Percentiles rank a stretch among this genome's conserved stretches.
These are phyloP conservation scores for Eucalyptus erythrocorys DNA, from an alignment of 345 rosid genomes.

Conservation along the genomic window DNA sequence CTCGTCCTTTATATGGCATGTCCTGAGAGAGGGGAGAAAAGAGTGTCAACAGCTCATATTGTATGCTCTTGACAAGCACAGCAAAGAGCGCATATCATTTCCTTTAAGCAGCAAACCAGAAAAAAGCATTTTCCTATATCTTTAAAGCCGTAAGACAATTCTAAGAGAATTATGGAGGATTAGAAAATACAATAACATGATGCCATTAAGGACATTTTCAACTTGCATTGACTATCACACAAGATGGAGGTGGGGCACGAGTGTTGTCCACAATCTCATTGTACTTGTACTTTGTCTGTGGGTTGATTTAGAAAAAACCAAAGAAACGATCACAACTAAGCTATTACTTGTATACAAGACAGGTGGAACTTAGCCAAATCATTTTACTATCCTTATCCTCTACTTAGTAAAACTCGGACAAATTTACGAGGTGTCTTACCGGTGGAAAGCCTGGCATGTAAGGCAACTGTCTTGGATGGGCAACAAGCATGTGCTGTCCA, in stretches of 20 bases:
- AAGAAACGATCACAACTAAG: neutral
- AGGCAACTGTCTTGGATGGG: constrained; percentile 50
- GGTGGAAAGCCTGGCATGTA: constrained; percentile 65
- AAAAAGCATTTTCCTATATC: neutral
- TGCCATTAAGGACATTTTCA: neutral
- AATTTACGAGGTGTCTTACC: constrained; percentile 18
- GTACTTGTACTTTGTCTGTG: neutral
- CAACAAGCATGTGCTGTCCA: constrained; percentile 54
- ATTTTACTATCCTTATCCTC: neutral
- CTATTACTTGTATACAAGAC: neutral
- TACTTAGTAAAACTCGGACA: neutral
- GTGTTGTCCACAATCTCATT: neutral
- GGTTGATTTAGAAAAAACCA: neutral
- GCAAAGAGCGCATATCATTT: neutral
- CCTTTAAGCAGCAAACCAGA: neutral
- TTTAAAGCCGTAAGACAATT: neutral
- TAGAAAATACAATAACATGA: neutral
- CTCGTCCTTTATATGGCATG: constrained; percentile 61
- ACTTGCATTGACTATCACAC: neutral
- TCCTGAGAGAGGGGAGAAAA: constrained; percentile 23
- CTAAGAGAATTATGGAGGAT: neutral
- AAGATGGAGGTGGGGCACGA: neutral
- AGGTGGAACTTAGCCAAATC: neutral
- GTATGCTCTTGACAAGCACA: neutral
- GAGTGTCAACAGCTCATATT: neutral